These are phyloP conservation scores for Lachancea cidri DNA, from an alignment of 805 yeast genomes.

Conservation along the genomic window DNA sequence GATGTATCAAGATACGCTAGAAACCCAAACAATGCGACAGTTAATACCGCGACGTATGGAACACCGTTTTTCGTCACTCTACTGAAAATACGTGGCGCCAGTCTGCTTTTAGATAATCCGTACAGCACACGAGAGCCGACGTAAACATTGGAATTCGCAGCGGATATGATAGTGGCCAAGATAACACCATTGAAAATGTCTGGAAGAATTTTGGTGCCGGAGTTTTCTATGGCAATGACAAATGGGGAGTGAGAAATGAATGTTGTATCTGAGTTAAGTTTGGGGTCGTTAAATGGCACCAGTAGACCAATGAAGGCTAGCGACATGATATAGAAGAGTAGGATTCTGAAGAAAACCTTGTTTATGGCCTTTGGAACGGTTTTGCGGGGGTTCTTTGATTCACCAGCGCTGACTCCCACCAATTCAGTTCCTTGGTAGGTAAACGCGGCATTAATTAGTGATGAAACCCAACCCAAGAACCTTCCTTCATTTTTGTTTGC, in stretches of 20 bases:
- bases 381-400: constrained; percentile 61
- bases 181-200: constrained; percentile 70
- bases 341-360: constrained; percentile 61
- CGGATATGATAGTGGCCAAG: constrained; percentile 62
- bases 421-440: constrained; percentile 78
- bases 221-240: constrained; percentile 62
- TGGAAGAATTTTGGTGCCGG: constrained; percentile 63
- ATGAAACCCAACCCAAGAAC: constrained; percentile 65
- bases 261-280: constrained; percentile 33
- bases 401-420: constrained; percentile 73
- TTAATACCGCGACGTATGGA: constrained; percentile 52
- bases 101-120: constrained; percentile 54
- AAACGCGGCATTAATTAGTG: constrained; percentile 70
- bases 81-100: constrained; percentile 51
- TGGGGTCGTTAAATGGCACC: constrained; percentile 64
- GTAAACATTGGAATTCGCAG: constrained; percentile 72
- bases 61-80: constrained; percentile 53
- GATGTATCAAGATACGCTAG: constrained; percentile 58
- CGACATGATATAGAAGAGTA: constrained; percentile 59
- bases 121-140: constrained; percentile 65
- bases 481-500: constrained; percentile 46
- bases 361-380: constrained; percentile 68
- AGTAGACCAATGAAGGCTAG: constrained; percentile 64
- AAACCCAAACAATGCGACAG: constrained; percentile 58
- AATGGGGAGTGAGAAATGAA: constrained; percentile 62